These are phyloP conservation scores for Brassica incana DNA, from an alignment of 345 rosid species.

Conservation along the genomic window DNA sequence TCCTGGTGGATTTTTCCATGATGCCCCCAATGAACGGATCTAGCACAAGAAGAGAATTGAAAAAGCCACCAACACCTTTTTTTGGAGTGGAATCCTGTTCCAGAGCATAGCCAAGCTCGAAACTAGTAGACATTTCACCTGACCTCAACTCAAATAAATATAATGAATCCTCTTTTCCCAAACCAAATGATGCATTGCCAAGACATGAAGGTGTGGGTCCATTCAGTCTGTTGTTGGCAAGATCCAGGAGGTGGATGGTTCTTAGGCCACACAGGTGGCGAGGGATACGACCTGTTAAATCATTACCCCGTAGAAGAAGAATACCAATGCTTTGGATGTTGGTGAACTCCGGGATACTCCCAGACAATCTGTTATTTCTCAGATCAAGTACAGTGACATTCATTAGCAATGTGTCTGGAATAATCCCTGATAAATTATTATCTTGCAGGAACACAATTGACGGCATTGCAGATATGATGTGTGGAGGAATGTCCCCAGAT, in stretches of 20 bases:
- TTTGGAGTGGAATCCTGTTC: neutral
- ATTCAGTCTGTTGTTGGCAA: conserved; percentile 7
- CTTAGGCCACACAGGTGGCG: neutral
- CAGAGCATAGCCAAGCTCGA: neutral
- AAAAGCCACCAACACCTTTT: neutral
- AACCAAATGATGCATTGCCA: conserved; percentile 13
- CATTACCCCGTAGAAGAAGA: conserved; percentile 14
- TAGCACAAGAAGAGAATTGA: conserved; percentile 10
- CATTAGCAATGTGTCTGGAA: neutral
- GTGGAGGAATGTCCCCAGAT: conserved; percentile 12
- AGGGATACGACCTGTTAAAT: neutral
- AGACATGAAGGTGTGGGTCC: conserved; percentile 18
- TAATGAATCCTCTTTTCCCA: neutral
- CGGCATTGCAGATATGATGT: neutral
- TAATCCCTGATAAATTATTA: neutral
- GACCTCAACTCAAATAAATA: neutral
- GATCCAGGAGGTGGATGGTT: neutral
- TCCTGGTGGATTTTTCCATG: neutral
- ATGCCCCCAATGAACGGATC: neutral
- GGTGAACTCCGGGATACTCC: neutral
- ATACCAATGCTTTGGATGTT: neutral
- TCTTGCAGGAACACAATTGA: neutral
- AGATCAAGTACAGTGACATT: conserved; percentile 12
- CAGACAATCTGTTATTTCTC: conserved; percentile 12
- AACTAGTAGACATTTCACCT: neutral